Percentiles rank a stretch among this genome's conserved stretches.
phyloP scores from a whole-genome alignment of 768 basidiomycete genomes.

The Austroboletus festivus region DNA sequence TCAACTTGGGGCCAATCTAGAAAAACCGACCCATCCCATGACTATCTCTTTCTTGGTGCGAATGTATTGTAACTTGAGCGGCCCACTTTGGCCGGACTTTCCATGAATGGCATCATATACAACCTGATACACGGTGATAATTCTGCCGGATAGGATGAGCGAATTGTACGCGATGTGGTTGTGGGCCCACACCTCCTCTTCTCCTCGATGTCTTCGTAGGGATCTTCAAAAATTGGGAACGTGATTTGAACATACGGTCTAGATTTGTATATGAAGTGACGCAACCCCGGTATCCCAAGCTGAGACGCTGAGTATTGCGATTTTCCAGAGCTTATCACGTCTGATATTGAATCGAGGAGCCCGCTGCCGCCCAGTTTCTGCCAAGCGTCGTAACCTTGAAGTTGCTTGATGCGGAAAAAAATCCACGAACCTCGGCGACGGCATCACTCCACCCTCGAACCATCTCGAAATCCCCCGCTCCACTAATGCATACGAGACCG shows the following conservation, averaged over 20 bases:
- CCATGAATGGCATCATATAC: slow-evolving; percentile 89
- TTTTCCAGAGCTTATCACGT: slow-evolving; percentile 44
- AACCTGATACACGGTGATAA: slow-evolving; percentile 84
- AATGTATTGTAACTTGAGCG: slow-evolving; percentile 84
- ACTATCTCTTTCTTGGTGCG: slow-evolving; percentile 84
- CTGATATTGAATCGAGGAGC: slow-evolving; percentile 47
- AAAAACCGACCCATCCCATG: slow-evolving; percentile 83
- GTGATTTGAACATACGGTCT: slow-evolving; percentile 88
- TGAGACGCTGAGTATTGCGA: slow-evolving; percentile 70
- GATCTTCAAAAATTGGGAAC: slow-evolving; percentile 79
- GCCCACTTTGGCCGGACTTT: slow-evolving; percentile 76
- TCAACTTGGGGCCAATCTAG: neutral
- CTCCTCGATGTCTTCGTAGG: slow-evolving; percentile 64
- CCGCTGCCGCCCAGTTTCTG: slow-evolving; percentile 69
- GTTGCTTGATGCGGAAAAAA: neutral
- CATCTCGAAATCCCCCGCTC: slow-evolving; percentile 81
- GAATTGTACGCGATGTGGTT: neutral
- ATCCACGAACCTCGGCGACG: slow-evolving; percentile 50
- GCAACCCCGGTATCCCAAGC: slow-evolving; percentile 82
- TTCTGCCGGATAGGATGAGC: slow-evolving; percentile 39
- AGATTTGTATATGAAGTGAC: slow-evolving; percentile 96
- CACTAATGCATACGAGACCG: slow-evolving; percentile 77
- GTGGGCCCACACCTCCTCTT: slow-evolving; percentile 50
- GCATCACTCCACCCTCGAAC: slow-evolving; percentile 73
- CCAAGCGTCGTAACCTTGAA: neutral